Percentiles rank a stretch among this genome's conserved stretches.
These are phyloP conservation scores for Wallacemonas sp. DNA, from an alignment of 208 protist genomes.

Conservation along the genomic window DNA sequence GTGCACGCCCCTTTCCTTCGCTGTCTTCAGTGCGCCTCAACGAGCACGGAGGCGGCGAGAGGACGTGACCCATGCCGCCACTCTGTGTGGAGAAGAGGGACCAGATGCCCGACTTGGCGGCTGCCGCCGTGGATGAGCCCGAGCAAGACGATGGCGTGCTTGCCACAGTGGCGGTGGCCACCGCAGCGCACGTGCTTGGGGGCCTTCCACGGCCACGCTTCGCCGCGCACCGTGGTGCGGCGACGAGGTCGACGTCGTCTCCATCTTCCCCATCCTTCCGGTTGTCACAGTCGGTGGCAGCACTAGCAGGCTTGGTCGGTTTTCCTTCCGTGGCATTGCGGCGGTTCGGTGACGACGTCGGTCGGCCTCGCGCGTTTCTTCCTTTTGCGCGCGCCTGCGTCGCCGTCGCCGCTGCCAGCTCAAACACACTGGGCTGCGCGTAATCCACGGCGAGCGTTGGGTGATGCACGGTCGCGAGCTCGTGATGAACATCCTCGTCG, in stretches of 20 bases:
- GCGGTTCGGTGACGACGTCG: too few relatives aligned
- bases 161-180: neutral
- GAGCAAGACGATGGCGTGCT: neutral
- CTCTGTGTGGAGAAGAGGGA: neutral
- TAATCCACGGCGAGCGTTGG: slow-evolving; percentile 23
- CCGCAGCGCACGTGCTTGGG: neutral
- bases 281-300: too few relatives aligned
- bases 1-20: neutral
- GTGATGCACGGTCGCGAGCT: slow-evolving; percentile 31
- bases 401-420: neutral
- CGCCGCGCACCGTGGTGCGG: neutral
- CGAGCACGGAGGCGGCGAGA: neutral
- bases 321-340: too few relatives aligned
- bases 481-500: slow-evolving; percentile 24
- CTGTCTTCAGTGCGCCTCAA: neutral
- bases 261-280: neutral
- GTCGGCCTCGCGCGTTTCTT: too few relatives aligned
- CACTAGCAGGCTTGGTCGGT: too few relatives aligned
- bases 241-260: neutral
- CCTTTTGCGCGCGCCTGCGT: too few relatives aligned
- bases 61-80: neutral
- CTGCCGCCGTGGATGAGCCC: neutral
- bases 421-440: neutral
- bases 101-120: neutral
- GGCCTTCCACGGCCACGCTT: neutral